phyloP scores from a whole-genome alignment of 108 stramenopile species.

The Cyclotella cryptica region DNA sequence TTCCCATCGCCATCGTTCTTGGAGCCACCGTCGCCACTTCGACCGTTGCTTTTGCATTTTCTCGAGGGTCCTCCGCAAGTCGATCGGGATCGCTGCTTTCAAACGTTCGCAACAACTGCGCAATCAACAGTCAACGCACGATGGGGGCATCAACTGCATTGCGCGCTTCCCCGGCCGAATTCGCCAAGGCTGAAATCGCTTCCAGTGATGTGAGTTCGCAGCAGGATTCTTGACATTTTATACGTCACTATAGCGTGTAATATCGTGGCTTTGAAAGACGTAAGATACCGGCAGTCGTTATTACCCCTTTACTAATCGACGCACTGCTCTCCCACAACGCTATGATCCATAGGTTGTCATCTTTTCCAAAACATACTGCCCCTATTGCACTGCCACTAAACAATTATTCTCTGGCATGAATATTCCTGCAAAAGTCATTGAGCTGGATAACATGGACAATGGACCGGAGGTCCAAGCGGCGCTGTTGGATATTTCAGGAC shows the following conservation, averaged over 20 bases:
- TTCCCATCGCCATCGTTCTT: slow-evolving; percentile 13
- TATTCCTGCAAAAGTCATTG: slow-evolving; percentile 56
- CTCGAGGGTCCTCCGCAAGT: neutral
- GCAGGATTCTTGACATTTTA: neutral
- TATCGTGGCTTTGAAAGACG: neutral
- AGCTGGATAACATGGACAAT: slow-evolving; percentile 69
- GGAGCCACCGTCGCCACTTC: slow-evolving; percentile 20
- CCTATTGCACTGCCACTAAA: slow-evolving; percentile 77
- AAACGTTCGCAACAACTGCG: neutral
- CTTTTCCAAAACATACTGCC: slow-evolving; percentile 80
- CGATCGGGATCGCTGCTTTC: neutral
- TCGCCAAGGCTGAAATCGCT: slow-evolving; percentile 77
- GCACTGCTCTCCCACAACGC: neutral
- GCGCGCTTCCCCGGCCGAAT: slow-evolving; percentile 51
- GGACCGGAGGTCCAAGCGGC: slow-evolving; percentile 65
- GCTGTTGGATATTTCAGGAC: slow-evolving; percentile 54
- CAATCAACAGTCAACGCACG: neutral
- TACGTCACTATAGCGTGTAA: neutral
- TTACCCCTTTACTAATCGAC: neutral
- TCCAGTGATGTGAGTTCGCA: slow-evolving; percentile 60
- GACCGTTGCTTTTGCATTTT: slow-evolving; percentile 10
- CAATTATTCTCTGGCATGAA: slow-evolving; percentile 58
- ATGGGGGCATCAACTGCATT: slow-evolving; percentile 20
- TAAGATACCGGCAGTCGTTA: too few relatives aligned
- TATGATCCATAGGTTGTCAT: slow-evolving; percentile 44